Conservation (phyloP, 1,139 yeast species). For the Eremothecium coryli region DNA sequence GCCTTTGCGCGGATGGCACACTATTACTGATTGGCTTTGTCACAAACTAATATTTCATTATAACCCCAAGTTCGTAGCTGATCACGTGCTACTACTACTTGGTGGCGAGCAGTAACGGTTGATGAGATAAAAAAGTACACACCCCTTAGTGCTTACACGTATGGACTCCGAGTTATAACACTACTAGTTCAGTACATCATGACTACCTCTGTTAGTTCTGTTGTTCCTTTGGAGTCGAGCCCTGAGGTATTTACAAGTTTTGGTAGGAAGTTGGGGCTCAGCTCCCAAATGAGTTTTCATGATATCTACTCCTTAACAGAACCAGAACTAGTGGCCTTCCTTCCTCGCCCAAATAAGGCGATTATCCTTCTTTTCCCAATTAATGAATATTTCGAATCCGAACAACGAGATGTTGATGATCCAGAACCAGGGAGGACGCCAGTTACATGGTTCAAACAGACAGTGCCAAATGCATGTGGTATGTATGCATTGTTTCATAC, state of each 20-base stretch:
- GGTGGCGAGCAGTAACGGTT: too few species aligned
- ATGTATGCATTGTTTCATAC: slow-evolving; percentile 79
- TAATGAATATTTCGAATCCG: slow-evolving; percentile 47
- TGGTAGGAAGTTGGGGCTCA: slow-evolving; percentile 59
- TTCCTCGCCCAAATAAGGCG: slow-evolving; percentile 76
- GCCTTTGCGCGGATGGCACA: too few species aligned
- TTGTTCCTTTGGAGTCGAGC: slow-evolving; percentile 84
- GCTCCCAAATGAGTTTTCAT: slow-evolving; percentile 51
- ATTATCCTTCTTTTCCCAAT: slow-evolving; percentile 75
- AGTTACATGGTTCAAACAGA: slow-evolving; percentile 69
- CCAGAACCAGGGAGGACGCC: slow-evolving; percentile 8
- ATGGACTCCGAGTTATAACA: too few species aligned
- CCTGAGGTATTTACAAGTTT: slow-evolving; percentile 76
- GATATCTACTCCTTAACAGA: slow-evolving; percentile 83
- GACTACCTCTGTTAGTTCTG: too few species aligned
- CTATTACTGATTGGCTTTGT: too few species aligned
- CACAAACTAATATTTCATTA: too few species aligned
- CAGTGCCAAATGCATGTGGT: slow-evolving; percentile 88
- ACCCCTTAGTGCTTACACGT: too few species aligned
- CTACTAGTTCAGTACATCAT: too few species aligned
- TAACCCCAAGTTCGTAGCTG: too few species aligned
- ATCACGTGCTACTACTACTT: too few species aligned
- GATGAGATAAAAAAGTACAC: too few species aligned
- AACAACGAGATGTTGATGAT: not conserved
- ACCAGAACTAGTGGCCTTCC: slow-evolving; percentile 62